Base-by-base conservation (phyloP, 2,329 filamentous ascomycete genomes). In the Xylariaceae sp. region DNA sequence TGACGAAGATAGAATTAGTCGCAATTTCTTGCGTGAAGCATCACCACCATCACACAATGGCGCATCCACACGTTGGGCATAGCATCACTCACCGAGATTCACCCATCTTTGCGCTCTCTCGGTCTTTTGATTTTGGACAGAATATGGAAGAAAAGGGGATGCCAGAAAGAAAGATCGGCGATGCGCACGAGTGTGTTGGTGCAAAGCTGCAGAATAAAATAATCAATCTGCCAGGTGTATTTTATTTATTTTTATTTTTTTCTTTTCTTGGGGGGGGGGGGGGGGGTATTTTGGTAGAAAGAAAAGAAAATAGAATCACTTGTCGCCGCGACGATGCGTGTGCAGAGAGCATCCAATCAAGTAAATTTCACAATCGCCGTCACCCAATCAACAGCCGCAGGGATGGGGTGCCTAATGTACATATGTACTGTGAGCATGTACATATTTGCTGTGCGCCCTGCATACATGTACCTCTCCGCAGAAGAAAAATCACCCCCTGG, bases 61-160 rank as follows among this genome's bases (percentile, higher is more conserved):
- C 23, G 12, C 12, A 37, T 7, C 9, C 32, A 16, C 32, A 12
- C 9, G 12, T 37, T 37, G 32, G 32, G 32, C 32, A 37, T 37
- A 10, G 7, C 14, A 10, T 20, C 37, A 60, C 65, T 63, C 50
- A 67, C 65, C 65, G 59, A 57, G 63, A 65, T 67, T 67, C 65
- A 57, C 64, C 64, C 64, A 67, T 67, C 50, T 56, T 59, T 61
- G 44, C 54, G 52, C 40, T 41, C 43, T 42, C 44, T 20, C 41
- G 43, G 26, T 32, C 46, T 29, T 46, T 50, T 43, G 55, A 43
- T 26, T 21, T 23, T 14, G 21, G 37, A 37, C 14, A 37, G 32
- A 37, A 37, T 37, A 37, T 37, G 32, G 32, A 16, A 37, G 14
- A 37, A 37, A n/a, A n/a, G n/a, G n/a, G 7, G 32, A 37, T 37